Evolutionary conservation across 495 filamentous ascomycete genomes (phyloP), one percentile per base, ranked within the genome.

Genomic region (Trichoderma asperelloides): DNA sequence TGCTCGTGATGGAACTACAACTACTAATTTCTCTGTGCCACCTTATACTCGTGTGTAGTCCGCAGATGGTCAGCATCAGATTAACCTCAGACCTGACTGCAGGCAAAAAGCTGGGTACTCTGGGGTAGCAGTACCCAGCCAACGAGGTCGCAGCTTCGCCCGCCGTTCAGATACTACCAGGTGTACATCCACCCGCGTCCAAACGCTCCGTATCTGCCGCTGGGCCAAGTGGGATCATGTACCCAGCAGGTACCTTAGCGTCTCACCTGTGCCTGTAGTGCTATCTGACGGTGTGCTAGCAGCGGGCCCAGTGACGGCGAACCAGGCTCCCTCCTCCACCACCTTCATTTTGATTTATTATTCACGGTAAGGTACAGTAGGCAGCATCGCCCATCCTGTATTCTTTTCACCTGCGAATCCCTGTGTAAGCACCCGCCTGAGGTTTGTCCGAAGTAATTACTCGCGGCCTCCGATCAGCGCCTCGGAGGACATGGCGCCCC

Each of bases 401-500:
- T 21, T 18, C n/a, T n/a, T 47, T 15, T n/a, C 43, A 28, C 23
- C 11, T 3, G 55, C 27, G 55, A 60, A 60, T 60, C 55, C 55
- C 55, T 21, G 18, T 28, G 55, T 60, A 27, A 60, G 23, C 27
- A 12, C 55, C 27, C 55, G 25, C 55, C 55, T 60, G 55, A 60
- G 55, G 55, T 28, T 18, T 30, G 27, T 60, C 55, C 12, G 27
- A 11, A 60, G 55, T 25, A 18, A 12, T 60, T 30, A 60, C 12
- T 28, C 23, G 25, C 23, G 23, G 23, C 12, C 55, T 60, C 55
- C 55, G 55, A 27, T 60, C 55, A 28, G 55, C 55, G 55, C 55
- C 16, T 60, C 55, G 23, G 55, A 30, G 64, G 39, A 65, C 28
- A 86, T 86, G 84, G 81, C 82, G 78, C 83, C 82, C 67, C 81